phyloP scores from a whole-genome alignment of 2,329 filamentous ascomycete genomes.

The Pseudogymnoascus sp. region DNA sequence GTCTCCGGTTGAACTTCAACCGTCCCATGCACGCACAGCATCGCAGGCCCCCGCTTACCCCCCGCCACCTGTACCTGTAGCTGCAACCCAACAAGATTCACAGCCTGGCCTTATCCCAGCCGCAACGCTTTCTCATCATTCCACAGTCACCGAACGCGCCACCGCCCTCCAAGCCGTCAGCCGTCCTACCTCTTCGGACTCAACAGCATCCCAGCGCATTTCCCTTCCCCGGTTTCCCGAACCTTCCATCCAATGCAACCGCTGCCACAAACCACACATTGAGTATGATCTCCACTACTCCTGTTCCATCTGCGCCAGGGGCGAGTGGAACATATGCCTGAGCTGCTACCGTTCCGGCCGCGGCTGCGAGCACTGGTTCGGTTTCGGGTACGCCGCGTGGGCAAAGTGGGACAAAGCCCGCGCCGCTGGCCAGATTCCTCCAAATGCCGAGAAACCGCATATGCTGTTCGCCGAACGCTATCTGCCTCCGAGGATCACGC shows the following conservation, averaged over 20 bases:
- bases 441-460: conserved; percentile 43
- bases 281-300: conserved; percentile 83
- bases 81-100: conserved; percentile 26
- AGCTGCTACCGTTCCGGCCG: conserved; percentile 68
- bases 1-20: neutral
- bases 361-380: conserved; percentile 82
- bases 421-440: conserved; percentile 22
- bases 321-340: conserved; percentile 71
- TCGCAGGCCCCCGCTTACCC: neutral
- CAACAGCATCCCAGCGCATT: conserved; percentile 20
- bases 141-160: conserved; percentile 19
- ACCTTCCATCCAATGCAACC: conserved; percentile 64
- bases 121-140: conserved; percentile 13
- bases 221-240: conserved; percentile 49
- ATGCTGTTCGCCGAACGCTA: conserved; percentile 52
- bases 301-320: conserved; percentile 61
- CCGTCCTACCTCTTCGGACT: conserved; percentile 26
- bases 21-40: neutral
- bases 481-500: conserved; percentile 39
- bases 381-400: conserved; percentile 69
- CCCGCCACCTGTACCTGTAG: conserved; percentile 14
- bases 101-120: conserved; percentile 10
- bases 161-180: conserved; percentile 24
- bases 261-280: conserved; percentile 63
- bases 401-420: conserved; percentile 53